Conservation (phyloP, 129 eudicot species). For the Pseudognaphalium luteoalbum region DNA sequence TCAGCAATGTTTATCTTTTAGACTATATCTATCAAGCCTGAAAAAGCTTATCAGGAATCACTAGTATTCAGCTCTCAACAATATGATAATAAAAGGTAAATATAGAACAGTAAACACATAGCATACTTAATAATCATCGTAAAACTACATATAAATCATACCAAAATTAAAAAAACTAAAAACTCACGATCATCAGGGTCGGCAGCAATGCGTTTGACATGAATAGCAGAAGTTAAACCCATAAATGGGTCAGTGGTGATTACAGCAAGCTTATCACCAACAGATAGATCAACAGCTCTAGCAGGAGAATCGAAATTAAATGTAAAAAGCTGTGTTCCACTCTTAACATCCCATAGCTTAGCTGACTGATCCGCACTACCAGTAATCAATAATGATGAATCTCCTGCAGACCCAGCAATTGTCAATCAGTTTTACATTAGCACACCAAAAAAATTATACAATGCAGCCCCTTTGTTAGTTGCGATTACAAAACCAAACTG, state of each 20-base stretch:
- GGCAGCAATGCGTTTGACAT: constrained; percentile 56
- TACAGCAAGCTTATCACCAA: constrained; percentile 80
- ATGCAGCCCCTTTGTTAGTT: neutral
- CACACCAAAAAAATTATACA: neutral
- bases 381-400: constrained; percentile 60
- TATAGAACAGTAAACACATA: neutral
- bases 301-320: constrained; percentile 79
- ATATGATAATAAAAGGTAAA: too few relatives aligned
- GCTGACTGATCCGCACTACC: constrained; percentile 89
- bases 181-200: constrained; percentile 72
- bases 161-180: neutral
- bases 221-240: constrained; percentile 71
- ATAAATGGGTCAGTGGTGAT: constrained; percentile 89
- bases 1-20: too few relatives aligned
- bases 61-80: too few relatives aligned
- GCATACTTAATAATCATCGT: neutral
- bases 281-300: constrained; percentile 67
- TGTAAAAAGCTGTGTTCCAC: constrained; percentile 54
- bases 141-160: neutral
- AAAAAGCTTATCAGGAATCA: too few relatives aligned
- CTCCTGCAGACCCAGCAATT: constrained; percentile 29
- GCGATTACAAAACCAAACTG: too few relatives aligned
- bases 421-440: neutral
- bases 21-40: too few relatives aligned
- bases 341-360: constrained; percentile 73